Conservation (phyloP, 306 rosid genomes). For the Arachis hypogaea region DNA sequence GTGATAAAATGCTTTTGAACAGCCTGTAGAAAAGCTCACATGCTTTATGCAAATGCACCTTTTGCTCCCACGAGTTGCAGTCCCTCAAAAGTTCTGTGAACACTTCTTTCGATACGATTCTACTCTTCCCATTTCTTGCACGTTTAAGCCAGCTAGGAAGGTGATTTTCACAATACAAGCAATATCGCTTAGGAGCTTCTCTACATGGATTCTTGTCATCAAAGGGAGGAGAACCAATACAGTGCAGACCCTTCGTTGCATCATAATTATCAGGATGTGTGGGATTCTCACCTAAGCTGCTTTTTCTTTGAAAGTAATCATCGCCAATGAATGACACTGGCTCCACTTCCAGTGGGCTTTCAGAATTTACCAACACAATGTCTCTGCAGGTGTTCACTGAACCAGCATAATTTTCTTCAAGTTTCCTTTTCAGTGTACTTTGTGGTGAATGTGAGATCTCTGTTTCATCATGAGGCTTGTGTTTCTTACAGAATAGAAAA, state of each 20-base stretch:
- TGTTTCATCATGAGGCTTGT: slow-evolving; percentile 67
- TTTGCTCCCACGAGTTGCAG: slow-evolving; percentile 67
- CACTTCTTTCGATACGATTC: slow-evolving; percentile 92
- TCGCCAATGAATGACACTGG: slow-evolving; percentile 52
- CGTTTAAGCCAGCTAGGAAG: slow-evolving; percentile 99
- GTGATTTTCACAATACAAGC: slow-evolving; percentile 85
- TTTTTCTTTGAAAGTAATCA: slow-evolving; percentile 47
- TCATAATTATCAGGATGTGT: slow-evolving; percentile 48
- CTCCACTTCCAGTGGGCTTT: slow-evolving; percentile 63
- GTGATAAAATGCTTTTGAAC: slow-evolving; percentile 85
- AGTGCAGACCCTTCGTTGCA: slow-evolving; percentile 49
- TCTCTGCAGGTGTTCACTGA: slow-evolving; percentile 61
- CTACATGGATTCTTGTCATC: slow-evolving; percentile 66
- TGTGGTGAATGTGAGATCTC: slow-evolving; percentile 48
- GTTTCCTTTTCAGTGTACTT: slow-evolving; percentile 65
- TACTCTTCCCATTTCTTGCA: slow-evolving; percentile 97
- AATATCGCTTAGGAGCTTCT: slow-evolving; percentile 83
- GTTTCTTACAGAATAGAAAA: slow-evolving; percentile 86
- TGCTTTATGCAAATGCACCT: slow-evolving; percentile 77
- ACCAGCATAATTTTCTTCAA: slow-evolving; percentile 54
- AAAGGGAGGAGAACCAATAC: slow-evolving; percentile 73
- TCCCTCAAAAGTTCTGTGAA: slow-evolving; percentile 81
- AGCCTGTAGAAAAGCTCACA: slow-evolving; percentile 97
- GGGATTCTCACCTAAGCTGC: slow-evolving; percentile 51
- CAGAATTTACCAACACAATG: slow-evolving; percentile 55